phyloP scores from a whole-genome alignment of 345 rosid genomes.

The Corymbia maculata region DNA sequence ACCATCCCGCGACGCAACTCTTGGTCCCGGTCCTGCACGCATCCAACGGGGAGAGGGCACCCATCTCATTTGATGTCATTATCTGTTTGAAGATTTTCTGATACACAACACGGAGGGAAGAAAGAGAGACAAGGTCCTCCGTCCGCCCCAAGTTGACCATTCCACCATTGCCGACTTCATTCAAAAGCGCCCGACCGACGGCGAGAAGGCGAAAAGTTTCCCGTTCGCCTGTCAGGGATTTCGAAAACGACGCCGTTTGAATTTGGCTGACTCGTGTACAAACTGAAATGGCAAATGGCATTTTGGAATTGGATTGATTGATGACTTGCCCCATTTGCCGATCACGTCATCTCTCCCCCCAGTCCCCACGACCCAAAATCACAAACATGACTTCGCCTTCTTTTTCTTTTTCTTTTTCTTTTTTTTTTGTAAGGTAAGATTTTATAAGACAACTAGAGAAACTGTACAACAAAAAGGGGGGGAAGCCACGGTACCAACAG shows the following conservation, averaged over 20 bases:
- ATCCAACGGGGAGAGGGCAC: background rate
- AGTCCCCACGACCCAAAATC: background rate
- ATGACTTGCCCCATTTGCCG: background rate
- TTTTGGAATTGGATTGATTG: background rate
- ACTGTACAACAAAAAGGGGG: no score
- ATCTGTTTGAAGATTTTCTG: background rate
- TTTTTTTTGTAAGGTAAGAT: no score
- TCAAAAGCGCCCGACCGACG: background rate
- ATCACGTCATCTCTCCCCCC: background rate
- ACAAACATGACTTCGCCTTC: background rate
- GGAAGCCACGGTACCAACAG: no score
- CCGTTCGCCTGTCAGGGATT: background rate
- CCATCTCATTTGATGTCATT: background rate
- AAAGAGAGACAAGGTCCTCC: background rate
- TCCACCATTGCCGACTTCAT: background rate
- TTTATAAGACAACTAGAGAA: no score
- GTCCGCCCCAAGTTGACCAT: background rate
- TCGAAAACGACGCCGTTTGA: background rate
- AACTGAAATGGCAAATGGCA: background rate
- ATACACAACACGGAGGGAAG: background rate
- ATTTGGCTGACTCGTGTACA: background rate
- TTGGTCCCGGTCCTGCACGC: background rate
- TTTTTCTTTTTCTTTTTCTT: no score
- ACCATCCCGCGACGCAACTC: background rate
- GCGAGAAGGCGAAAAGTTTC: background rate